Evolutionary conservation across 179 eudicot genomes (phyloP), one percentile per base, ranked within the genome.

Genomic region (Beta macrorhiza): DNA sequence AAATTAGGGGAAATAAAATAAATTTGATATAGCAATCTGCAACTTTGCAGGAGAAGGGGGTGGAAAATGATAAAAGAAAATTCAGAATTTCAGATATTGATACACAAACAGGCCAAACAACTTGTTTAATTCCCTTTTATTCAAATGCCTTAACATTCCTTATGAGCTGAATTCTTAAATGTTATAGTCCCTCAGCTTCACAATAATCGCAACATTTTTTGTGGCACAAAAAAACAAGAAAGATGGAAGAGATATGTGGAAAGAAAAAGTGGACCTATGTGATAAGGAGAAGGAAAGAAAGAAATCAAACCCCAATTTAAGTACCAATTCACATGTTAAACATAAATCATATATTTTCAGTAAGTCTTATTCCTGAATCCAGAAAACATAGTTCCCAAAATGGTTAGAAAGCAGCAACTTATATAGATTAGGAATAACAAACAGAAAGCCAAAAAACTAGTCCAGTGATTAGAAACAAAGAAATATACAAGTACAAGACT

Each of bases 31-130:
- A 52, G 79, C 52, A 45, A 72, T 17, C 72, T 53, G 47, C 69
- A 61, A 82, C 79, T 62, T 13, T 37, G 51, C 29, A 73, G 61
- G 17, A 49, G 14, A 78, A 51, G 5, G 32, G 37, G 64, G 44
- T 14, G 14, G 56, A 25, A 15, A 61, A 2, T 25, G 42, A 52
- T 12, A 13, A 45, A 20, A 8, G 20, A 20, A 45, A 47, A 14
- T 5, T n/a, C 37, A 61, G 44, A 49, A 15, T 7, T 15, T 10
- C 25, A 68, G 7, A 67, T 29, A 25, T 65, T 1, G 52, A 20
- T 74, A n/a, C 61, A 25, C 61, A 69, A 44, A 7, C 7, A 69
- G 11, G 11, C 7, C 44, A 72, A 22, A 72, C 10, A 74, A 73
- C 9, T 25, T 61, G 77, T 25, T 22, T 55, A 19, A 7, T 25